phyloP scores from a whole-genome alignment of 495 filamentous ascomycete species.

The Xylaria grammica region DNA sequence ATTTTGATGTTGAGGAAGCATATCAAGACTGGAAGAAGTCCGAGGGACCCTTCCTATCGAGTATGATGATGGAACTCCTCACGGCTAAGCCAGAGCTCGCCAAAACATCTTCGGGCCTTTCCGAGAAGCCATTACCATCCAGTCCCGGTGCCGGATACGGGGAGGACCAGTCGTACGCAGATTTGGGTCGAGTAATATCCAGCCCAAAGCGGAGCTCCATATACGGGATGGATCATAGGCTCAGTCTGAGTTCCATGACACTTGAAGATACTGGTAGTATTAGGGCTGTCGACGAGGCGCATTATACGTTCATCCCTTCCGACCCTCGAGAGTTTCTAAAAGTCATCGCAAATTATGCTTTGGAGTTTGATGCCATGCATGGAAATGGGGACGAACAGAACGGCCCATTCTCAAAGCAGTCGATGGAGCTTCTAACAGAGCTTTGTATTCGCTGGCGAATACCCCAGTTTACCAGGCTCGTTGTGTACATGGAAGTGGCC shows the following conservation, averaged over 20 bases:
- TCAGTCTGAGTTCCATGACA: conserved; percentile 75
- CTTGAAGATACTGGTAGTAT: conserved; percentile 62
- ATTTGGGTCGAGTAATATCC: conserved; percentile 60
- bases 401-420: conserved; percentile 79
- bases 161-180: conserved; percentile 60
- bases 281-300: conserved; percentile 55
- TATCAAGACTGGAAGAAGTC: conserved; percentile 89
- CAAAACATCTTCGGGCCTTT: conserved; percentile 52
- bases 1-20: conserved; percentile 90
- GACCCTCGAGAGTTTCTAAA: conserved; percentile 84
- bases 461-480: conserved; percentile 78
- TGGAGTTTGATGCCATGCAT: conserved; percentile 64
- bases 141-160: conserved; percentile 45
- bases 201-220: conserved; percentile 41
- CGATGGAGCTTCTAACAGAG: conserved; percentile 82
- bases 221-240: conserved; percentile 69
- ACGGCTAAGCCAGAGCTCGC: conserved; percentile 86
- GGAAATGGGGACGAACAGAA: conserved; percentile 54
- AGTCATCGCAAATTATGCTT: conserved; percentile 73
- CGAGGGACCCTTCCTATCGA: conserved; percentile 80
- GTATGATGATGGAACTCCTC: conserved; percentile 90
- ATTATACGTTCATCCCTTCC: conserved; percentile 86
- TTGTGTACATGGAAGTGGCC: conserved; percentile 84
- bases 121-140: conserved; percentile 53
- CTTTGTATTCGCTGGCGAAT: conserved; percentile 89